Base-by-base conservation (phyloP, 441 rosid species). In the Euphorbia celastroides region DNA sequence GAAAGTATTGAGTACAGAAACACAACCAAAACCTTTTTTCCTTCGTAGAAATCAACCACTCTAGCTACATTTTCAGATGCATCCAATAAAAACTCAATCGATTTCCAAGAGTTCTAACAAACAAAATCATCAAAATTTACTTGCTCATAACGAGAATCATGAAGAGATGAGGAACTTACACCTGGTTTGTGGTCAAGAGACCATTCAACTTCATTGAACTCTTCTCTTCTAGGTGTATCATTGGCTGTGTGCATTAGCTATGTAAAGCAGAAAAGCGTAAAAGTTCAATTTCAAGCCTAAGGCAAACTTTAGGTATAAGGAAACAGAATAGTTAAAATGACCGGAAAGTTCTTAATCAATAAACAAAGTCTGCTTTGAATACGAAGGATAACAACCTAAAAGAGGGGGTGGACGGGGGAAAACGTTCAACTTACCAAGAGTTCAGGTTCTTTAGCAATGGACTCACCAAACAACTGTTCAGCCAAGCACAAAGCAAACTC, bases 391-490 rank as follows among this genome's bases (percentile, higher is more conserved):
- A 25, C n/a, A n/a, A n/a, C n/a, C n/a, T n/a, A n/a, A n/a, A n/a
- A n/a, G n/a, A n/a, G n/a, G n/a, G n/a, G n/a, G n/a, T n/a, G n/a
- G n/a, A n/a, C n/a, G n/a, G n/a, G n/a, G n/a, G n/a, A n/a, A n/a
- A n/a, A n/a, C n/a, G n/a, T n/a, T 64, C 31, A 54, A 42, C 72
- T 77, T 65, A 94, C 99, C 91, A 91, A 70, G 12, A 68, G 62
- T 70, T 82, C 80, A 73, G 80, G 66, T n/a, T 87, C 86, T 72
- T 72, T 80, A 57, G 97, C 94, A 60, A 72, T 75, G 30, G 87
- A 62, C 70, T 87, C 97, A 72, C 99, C 97, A 63, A 83, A 84
- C 57, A 94, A 84, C 83, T 94, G 96, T 13, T 88, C 90, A 11
- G 78, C 92, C 31, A 91, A 82, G 78, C 88, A 81, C 57, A 94